Evolutionary conservation across 768 basidiomycete genomes (phyloP), one percentile per base, ranked within the genome.

Genomic region (Mycena epipterygia): DNA sequence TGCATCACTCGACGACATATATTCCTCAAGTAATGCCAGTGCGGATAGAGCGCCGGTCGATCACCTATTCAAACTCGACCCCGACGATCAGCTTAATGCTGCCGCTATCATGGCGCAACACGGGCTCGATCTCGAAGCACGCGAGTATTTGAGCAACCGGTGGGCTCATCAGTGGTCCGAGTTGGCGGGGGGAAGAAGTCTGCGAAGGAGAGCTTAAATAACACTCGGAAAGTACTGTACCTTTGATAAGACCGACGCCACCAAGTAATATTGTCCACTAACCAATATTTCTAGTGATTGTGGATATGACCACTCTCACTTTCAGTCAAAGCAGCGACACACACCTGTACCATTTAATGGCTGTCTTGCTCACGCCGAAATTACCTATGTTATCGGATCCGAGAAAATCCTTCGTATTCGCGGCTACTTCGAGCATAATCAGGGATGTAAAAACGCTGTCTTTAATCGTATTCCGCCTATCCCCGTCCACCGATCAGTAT

Each of bases 361-460:
- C n/a, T 56, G 55, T 21, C 55, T 56, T 16, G 4, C 17, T 6
- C 56, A 57, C 25, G 27, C 56, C 17, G 56, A 57, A 21, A 42
- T 57, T 8, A 57, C 56, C 5, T 57, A 27, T n/a, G 17, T 57
- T 7, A 7, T 57, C 23, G 35, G 25, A 3, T 41, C 56, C 16
- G 33, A 57, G 25, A 57, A 57, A 57, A 57, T 57, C 27, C 23
- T 57, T 5, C 56, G 56, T 19, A 42, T 57, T 17, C 56, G 56
- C 17, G 56, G 56, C 1, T 57, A 41, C 21, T 57, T 57, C 17
- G 25, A 41, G 9, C 56, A 57, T 17, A 57, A 57, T 12, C 37
- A 57, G 17, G 56, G 25, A 8, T 57, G 56, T 21, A 57, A 57
- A 29, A 35, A 41, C 16, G 56, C 56, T 4, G 3, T 57, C 14